Conservation (phyloP, 2,329 filamentous ascomycete species). For the Metarhizium sp. region DNA sequence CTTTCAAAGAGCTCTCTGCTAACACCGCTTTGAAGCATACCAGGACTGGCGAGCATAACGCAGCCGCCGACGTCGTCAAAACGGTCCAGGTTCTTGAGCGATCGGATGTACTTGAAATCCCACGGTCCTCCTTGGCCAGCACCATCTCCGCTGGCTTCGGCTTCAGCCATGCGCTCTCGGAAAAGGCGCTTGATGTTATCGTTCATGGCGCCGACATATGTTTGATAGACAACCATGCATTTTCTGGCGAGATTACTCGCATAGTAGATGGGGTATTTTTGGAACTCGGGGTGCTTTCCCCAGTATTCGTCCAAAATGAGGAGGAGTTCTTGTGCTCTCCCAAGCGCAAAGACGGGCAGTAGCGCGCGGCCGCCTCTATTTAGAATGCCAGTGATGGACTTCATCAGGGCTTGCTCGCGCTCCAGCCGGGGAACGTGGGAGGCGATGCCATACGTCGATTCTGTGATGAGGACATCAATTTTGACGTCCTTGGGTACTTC, state of each 20-base stretch:
- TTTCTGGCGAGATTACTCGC: slow-evolving; percentile 89
- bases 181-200: slow-evolving; percentile 98
- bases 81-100: slow-evolving; percentile 82
- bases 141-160: slow-evolving; percentile 68
- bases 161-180: slow-evolving; percentile 82
- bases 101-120: slow-evolving; percentile 93
- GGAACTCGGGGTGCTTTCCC: slow-evolving; percentile 78
- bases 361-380: slow-evolving; percentile 87
- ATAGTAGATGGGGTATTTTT: slow-evolving; percentile 93
- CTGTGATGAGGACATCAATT: slow-evolving; percentile 92
- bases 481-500: slow-evolving; percentile 82
- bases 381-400: slow-evolving; percentile 82
- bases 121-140: slow-evolving; percentile 77
- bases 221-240: slow-evolving; percentile 98
- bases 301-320: slow-evolving; percentile 97
- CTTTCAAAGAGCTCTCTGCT: slow-evolving; percentile 86
- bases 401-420: slow-evolving; percentile 89
- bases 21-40: slow-evolving; percentile 97
- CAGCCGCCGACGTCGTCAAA: slow-evolving; percentile 95
- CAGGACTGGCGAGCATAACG: slow-evolving; percentile 93
- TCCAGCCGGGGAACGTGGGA: slow-evolving; percentile 86
- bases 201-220: slow-evolving; percentile 97
- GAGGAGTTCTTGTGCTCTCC: slow-evolving; percentile 85
- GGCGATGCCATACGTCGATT: slow-evolving; percentile 94
- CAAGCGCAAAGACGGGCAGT: slow-evolving; percentile 92